phyloP scores from a whole-genome alignment of 805 yeast species.

The Metschnikowia santaceciliae region DNA sequence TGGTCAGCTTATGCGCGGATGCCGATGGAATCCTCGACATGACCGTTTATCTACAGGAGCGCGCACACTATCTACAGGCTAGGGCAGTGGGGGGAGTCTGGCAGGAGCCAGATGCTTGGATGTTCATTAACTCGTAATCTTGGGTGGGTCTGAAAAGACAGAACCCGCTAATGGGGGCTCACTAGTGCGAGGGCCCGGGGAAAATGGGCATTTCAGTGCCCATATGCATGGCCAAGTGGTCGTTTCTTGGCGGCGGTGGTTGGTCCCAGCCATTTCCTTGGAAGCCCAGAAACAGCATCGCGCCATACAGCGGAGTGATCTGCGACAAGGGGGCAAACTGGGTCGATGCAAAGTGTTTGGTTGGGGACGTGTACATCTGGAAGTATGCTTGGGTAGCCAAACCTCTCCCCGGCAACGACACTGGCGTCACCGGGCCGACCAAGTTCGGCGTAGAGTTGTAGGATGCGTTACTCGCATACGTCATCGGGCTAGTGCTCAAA shows the following conservation, averaged over 20 bases:
- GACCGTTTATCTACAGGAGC: background rate
- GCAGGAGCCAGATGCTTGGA: background rate
- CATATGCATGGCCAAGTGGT: constrained; percentile 3
- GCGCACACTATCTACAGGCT: background rate
- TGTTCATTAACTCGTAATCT: constrained; percentile 2
- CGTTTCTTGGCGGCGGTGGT: background rate
- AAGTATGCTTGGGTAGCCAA: background rate
- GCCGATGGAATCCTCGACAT: background rate
- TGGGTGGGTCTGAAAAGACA: background rate
- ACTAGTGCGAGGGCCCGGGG: background rate
- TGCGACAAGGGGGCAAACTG: background rate
- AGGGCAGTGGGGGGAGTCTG: background rate
- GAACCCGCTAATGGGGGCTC: background rate
- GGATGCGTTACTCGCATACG: constrained; percentile 7
- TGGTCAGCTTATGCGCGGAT: background rate
- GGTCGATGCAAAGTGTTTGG: constrained; percentile 1
- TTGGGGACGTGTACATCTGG: constrained; percentile 11
- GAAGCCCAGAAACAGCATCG: background rate
- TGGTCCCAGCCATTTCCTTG: background rate
- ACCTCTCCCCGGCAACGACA: constrained; percentile 4
- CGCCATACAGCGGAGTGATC: background rate
- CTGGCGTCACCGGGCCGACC: constrained; percentile 11
- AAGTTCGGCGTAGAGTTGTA: constrained; percentile 8
- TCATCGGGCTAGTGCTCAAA: constrained; percentile 9
- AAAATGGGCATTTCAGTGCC: background rate